Base-by-base conservation (phyloP, 768 basidiomycete genomes). In the Pholiota conissans region DNA sequence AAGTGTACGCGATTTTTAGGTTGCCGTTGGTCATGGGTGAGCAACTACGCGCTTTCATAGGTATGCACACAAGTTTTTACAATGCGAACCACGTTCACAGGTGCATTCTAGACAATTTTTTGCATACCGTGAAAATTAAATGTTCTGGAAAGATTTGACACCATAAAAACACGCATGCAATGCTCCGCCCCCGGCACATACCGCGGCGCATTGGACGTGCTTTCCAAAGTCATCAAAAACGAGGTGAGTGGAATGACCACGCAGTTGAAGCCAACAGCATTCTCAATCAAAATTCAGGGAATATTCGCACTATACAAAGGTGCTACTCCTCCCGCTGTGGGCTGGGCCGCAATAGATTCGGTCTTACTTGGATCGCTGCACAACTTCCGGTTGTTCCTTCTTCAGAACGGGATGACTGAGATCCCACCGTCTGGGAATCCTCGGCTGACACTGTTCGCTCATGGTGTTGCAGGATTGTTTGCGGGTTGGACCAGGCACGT, bases 321-420 rank as follows among this genome's bases (percentile, higher is more conserved):
- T 7, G 86, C 84, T 9, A 86, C 86, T 2, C 86, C 87, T 18
- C 89, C 87, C 5, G 85, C 86, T 14, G 76, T 89, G 3, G 87
- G 86, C 11, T 89, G 87, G 89, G 83, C 86, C 14, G 81, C 84
- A 40, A 86, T 87, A 55, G 89, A 91, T 66, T 86, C 87, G 18
- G 74, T 90, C 26, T 77, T 89, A 18, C 75, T 87, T 56, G 88
- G 87, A 27, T 86, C 85, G 14, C 71, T 89, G 30, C 87, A 90
- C 68, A 87, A 88, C 65, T 91, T 89, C 68, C 83, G 89, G 6
- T 74, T 90, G 3, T 81, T 84, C 52, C 77, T 82, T 32, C 71
- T 83, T 35, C 74, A 77, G 26, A 69, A 79, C 57, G 78, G 80
- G 30, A 76, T 84, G 76, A 83, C 81, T 3, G 87, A 86, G 65